Conservation (phyloP, 352 stramenopile species). For the Hyaloperonospora arabidopsidis region DNA sequence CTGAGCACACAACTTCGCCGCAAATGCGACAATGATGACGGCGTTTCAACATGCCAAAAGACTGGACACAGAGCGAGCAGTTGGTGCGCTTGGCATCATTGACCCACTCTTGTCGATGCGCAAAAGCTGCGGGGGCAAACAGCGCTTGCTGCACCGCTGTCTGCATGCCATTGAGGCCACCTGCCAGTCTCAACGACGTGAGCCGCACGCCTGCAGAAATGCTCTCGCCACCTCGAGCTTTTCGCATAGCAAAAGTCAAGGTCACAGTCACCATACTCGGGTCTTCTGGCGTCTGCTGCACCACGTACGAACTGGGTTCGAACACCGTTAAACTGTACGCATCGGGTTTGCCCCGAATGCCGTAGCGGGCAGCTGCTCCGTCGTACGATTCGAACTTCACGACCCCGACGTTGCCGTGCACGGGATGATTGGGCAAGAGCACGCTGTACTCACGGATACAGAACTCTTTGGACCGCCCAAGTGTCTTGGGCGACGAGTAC, state of each 20-base stretch:
- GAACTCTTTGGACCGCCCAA: constrained; percentile 77
- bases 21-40: constrained; percentile 84
- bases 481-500: constrained; percentile 65
- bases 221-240: constrained; percentile 53
- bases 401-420: constrained; percentile 56
- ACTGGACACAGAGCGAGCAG: constrained; percentile 73
- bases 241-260: constrained; percentile 72
- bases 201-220: constrained; percentile 67
- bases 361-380: constrained; percentile 60
- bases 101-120: constrained; percentile 73
- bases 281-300: constrained; percentile 63
- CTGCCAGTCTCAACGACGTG: constrained; percentile 51
- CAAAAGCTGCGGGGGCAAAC: constrained; percentile 55
- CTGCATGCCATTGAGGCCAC: constrained; percentile 50
- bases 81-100: constrained; percentile 64
- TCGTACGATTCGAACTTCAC: constrained; percentile 81
- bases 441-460: constrained; percentile 75
- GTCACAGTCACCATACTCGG: constrained; percentile 52
- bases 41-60: constrained; percentile 73
- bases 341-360: constrained; percentile 60
- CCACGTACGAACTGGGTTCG: constrained; percentile 65
- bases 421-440: constrained; percentile 44
- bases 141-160: constrained; percentile 59
- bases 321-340: constrained; percentile 74
- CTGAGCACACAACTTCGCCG: constrained; percentile 78